Conservation (phyloP, 805 yeast genomes). For the Saturnispora gosingensis region DNA sequence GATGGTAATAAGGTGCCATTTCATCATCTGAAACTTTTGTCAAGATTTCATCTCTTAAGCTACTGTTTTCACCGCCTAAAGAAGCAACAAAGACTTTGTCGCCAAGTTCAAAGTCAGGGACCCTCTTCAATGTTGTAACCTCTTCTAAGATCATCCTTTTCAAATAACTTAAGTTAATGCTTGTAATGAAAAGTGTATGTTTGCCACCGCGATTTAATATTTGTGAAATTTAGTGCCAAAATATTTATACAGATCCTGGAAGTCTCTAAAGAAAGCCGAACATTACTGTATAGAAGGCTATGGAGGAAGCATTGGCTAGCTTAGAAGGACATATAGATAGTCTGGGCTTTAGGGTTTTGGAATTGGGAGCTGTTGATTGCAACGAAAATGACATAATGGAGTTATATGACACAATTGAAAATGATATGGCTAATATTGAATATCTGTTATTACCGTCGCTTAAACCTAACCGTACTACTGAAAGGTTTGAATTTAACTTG, state of each 20-base stretch:
- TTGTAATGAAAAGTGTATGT: neutral
- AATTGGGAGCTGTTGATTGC: neutral
- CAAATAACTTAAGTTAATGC: neutral
- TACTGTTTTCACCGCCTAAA: constrained; percentile 10
- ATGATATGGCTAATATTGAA: constrained; percentile 11
- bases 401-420: constrained; percentile 15
- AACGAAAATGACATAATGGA: constrained; percentile 13
- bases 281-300: neutral
- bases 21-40: constrained; percentile 47
- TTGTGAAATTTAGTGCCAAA: neutral
- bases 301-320: neutral
- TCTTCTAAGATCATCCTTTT: constrained; percentile 7
- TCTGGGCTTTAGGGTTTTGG: neutral
- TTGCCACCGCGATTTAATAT: constrained; percentile 7
- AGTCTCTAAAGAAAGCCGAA: too few species aligned
- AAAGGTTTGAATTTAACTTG: constrained; percentile 11
- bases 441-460: constrained; percentile 9
- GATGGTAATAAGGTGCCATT: constrained; percentile 77
- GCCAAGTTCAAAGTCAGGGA: constrained; percentile 80
- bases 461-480: neutral
- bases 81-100: constrained; percentile 62
- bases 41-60: constrained; percentile 39
- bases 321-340: neutral
- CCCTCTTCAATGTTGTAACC: constrained; percentile 32
- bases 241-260: neutral